Evolutionary conservation across 148 eudicot genomes (phyloP).

Genomic region (Silene conica): DNA sequence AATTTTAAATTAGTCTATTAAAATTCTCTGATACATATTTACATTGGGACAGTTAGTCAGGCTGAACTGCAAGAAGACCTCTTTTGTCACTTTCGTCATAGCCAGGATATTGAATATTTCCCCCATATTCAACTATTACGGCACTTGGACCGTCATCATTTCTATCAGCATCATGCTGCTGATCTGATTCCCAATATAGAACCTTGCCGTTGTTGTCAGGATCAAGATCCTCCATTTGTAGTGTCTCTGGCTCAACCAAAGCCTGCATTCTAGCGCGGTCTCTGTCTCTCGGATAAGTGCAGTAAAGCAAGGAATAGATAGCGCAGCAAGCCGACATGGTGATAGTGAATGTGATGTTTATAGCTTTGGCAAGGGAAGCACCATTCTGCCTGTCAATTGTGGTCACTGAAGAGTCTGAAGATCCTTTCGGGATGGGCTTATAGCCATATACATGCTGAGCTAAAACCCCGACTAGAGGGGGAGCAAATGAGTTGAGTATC

Average conservation of each 20-base stretch:
- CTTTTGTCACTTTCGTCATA: conserved; percentile 12
- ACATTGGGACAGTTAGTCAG: background rate
- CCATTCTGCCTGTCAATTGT: conserved; percentile 67
- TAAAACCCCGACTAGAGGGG: conserved; percentile 59
- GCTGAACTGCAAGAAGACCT: conserved; percentile 18
- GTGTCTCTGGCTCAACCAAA: conserved; percentile 51
- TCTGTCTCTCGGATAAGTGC: conserved; percentile 82
- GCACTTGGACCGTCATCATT: conserved; percentile 23
- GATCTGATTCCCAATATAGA: no score
- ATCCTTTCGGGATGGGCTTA: conserved; percentile 35
- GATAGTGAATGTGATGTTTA: conserved; percentile 53
- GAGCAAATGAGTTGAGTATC: conserved; percentile 64
- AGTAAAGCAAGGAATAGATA: conserved; percentile 73
- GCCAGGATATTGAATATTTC: conserved; percentile 7
- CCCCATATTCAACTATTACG: conserved; percentile 14
- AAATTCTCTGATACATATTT: background rate
- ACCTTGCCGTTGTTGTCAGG: background rate
- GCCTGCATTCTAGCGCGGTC: conserved; percentile 70
- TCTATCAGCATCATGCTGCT: background rate
- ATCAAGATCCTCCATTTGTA: conserved; percentile 23
- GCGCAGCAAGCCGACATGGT: conserved; percentile 61
- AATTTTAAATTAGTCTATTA: background rate
- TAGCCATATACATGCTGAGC: conserved; percentile 62
- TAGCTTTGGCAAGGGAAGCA: conserved; percentile 69
- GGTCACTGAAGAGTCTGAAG: conserved; percentile 36